Base-by-base conservation (phyloP, 306 rosid species). In the Prunus armeniaca region DNA sequence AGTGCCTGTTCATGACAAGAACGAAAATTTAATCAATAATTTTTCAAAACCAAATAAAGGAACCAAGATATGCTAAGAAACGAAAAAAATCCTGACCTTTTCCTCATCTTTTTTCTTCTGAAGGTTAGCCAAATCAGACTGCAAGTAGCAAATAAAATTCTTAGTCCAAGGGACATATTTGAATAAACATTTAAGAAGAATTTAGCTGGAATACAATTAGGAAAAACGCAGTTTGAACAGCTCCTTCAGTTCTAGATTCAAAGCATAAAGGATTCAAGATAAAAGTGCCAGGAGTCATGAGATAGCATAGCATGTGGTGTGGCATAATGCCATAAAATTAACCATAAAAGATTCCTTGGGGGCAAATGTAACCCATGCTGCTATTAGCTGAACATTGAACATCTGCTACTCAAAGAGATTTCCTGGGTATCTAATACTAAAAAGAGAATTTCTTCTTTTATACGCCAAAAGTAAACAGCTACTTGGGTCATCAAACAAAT, bases 101-200 rank as follows among this genome's bases (percentile, higher is more conserved):
- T 94, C 98, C 83, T 94, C 98, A 0, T 94, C 98, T 58, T 94
- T 94, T 81, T 94, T 91, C 91, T 94, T 91, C 85, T 94, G 97
- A 52, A 94, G 49, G 82, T 94, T 94, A 38, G 93, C 98, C 95
- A 91, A 14, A 80, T 94, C 98, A 78, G 82, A 49, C 98, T 94
- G 77, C 27, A 76, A 41, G 10, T 12, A 28, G 22, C 9, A 43
- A 0, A 79, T 18, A 47, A 55, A 63, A 49, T 6, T 28, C 2
- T 5, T 19, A 47, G 18, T 12, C 19, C n/a, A 56, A 41, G 60
- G 43, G 13, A 22, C 4, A 54, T 30, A 41, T 38, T 11, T 12
- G 8, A 18, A 3, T 0, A 64, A 17, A 13, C 22, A 28, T 62
- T 9, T 9, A 2, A 9, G 32, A 62, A 62, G 19, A 62, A 2